Percentiles rank a stretch among this genome's conserved stretches.
Conservation (phyloP, 1,284 basidiomycete species). For the Macrocybe sp. region DNA sequence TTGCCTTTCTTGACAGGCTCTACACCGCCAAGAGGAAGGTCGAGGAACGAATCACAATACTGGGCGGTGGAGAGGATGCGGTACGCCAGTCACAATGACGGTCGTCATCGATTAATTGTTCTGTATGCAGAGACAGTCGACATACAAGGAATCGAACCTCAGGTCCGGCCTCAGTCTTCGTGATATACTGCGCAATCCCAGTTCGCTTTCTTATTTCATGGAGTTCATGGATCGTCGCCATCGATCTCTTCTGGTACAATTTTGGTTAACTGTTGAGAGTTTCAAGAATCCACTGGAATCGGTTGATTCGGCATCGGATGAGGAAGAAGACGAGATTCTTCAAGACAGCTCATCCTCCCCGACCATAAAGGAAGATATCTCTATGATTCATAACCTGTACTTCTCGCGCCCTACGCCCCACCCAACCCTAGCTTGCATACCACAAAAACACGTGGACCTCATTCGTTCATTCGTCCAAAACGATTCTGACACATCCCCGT, state of each 20-base stretch:
- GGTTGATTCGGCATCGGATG: slow-evolving; percentile 66
- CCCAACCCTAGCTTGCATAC: slow-evolving; percentile 59
- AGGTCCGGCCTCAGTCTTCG: slow-evolving; percentile 52
- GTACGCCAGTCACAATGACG: too few relatives aligned
- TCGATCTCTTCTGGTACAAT: slow-evolving; percentile 85
- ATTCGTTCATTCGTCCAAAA: slow-evolving; percentile 66
- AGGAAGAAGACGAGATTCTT: slow-evolving; percentile 63
- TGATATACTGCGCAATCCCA: slow-evolving; percentile 82
- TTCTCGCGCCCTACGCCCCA: slow-evolving; percentile 62
- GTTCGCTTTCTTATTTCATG: slow-evolving; percentile 92
- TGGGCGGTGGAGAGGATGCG: slow-evolving; percentile 57
- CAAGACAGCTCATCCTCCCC: slow-evolving; percentile 52
- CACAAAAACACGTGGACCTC: slow-evolving; percentile 60
- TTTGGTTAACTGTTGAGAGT: slow-evolving; percentile 95
- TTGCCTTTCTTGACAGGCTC: slow-evolving; percentile 83
- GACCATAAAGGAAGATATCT: slow-evolving; percentile 79
- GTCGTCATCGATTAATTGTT: not conserved
- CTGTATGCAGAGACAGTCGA: slow-evolving; percentile 21
- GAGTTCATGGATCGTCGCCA: slow-evolving; percentile 94
- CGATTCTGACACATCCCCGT: slow-evolving; percentile 38
- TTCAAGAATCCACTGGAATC: slow-evolving; percentile 95
- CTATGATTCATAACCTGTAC: slow-evolving; percentile 84
- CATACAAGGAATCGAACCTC: slow-evolving; percentile 33
- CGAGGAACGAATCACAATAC: slow-evolving; percentile 76
- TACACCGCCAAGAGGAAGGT: slow-evolving; percentile 84